Evolutionary conservation across 805 yeast species (phyloP).

Genomic region (Lachancea waltii): DNA sequence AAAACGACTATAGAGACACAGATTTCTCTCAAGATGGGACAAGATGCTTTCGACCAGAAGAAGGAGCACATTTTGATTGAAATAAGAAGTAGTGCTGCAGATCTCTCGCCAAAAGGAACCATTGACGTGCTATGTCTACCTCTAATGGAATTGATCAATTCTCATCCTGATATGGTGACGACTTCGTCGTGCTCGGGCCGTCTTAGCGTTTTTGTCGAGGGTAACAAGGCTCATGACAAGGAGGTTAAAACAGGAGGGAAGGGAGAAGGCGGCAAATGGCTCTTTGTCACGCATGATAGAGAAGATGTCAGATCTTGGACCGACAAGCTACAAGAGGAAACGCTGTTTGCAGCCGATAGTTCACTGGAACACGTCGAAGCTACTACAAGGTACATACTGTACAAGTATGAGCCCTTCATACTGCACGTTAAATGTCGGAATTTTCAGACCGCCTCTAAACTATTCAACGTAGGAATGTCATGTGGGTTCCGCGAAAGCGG

Average conservation of each 20-base stretch:
- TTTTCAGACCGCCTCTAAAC: constrained; percentile 46
- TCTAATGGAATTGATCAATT: constrained; percentile 60
- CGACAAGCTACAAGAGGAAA: constrained; percentile 23
- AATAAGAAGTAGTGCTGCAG: constrained; percentile 43
- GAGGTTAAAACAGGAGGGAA: constrained; percentile 61
- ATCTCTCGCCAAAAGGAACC: constrained; percentile 82
- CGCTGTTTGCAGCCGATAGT: constrained; percentile 2
- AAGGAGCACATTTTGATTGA: constrained; percentile 49
- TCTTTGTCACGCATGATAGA: constrained; percentile 68
- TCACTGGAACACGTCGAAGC: constrained; percentile 5
- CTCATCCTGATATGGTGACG: constrained; percentile 63
- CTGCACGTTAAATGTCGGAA: constrained; percentile 76
- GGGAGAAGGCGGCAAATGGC: constrained; percentile 81
- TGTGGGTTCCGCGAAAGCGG: constrained; percentile 88
- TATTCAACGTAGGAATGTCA: constrained; percentile 67
- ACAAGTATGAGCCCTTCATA: constrained; percentile 80
- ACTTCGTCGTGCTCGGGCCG: constrained; percentile 88
- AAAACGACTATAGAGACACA: not conserved
- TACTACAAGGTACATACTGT: constrained; percentile 52
- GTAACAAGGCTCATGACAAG: constrained; percentile 39
- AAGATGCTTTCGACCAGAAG: constrained; percentile 62
- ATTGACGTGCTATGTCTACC: constrained; percentile 73
- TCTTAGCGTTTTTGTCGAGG: constrained; percentile 76
- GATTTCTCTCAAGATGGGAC: constrained; percentile 9
- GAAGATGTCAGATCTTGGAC: constrained; percentile 45